phyloP scores from a whole-genome alignment of 495 filamentous ascomycete species.

The Neurospora discreta region DNA sequence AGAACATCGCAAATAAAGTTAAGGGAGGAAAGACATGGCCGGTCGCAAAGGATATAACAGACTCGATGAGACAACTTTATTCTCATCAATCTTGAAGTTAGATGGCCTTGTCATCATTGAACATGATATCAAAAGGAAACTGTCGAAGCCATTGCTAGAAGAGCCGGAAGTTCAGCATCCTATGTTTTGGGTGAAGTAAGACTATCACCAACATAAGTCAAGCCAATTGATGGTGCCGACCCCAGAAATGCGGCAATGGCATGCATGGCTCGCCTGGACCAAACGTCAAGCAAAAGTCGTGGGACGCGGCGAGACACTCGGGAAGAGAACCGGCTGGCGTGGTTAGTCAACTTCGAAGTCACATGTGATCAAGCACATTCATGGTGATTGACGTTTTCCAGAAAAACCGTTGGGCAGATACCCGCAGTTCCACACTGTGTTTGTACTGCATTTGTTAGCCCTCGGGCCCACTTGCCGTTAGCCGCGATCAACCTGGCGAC shows the following conservation, averaged over 20 bases:
- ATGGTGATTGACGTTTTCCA: not conserved
- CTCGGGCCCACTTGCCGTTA: not conserved
- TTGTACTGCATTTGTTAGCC: not conserved
- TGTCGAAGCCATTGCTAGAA: not conserved
- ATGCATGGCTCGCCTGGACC: not conserved
- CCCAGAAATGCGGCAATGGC: not conserved
- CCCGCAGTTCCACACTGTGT: not conserved
- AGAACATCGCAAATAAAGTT: no score
- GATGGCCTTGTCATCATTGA: not conserved
- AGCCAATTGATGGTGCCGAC: not conserved
- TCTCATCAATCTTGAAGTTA: not conserved
- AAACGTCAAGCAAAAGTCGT: not conserved
- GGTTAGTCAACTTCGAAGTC: not conserved
- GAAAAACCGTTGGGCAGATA: not conserved
- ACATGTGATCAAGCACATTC: not conserved
- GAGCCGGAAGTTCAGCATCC: not conserved
- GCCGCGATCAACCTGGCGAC: not conserved
- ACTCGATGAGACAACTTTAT: not conserved
- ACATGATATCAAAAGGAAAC: not conserved
- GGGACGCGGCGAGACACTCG: not conserved
- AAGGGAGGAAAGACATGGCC: not conserved
- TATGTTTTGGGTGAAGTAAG: not conserved
- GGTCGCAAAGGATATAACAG: not conserved
- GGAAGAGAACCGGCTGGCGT: not conserved
- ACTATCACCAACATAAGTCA: not conserved